These are phyloP conservation scores for Penicillium sp. DNA, from an alignment of 2,329 filamentous ascomycete species.

Conservation along the genomic window DNA sequence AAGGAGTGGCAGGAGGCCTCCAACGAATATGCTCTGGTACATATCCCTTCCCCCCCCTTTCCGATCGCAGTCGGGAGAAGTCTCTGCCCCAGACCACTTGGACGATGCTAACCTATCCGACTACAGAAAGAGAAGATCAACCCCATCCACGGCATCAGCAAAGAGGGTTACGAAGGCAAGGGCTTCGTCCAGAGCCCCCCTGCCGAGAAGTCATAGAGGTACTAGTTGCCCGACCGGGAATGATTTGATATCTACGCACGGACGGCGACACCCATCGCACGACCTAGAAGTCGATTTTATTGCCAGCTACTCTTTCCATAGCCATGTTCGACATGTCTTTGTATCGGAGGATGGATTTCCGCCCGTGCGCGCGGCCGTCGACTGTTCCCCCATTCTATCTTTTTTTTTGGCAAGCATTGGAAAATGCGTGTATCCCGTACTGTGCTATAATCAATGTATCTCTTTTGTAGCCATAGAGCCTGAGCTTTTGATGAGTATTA, in stretches of 20 bases:
- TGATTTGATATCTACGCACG: slow-evolving; percentile 24
- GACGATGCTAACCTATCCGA: slow-evolving; percentile 18
- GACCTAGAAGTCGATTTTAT: background rate
- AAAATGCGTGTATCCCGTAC: slow-evolving; percentile 44
- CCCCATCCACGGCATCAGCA: slow-evolving; percentile 79
- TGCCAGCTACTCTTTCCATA: slow-evolving; percentile 1
- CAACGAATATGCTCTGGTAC: slow-evolving; percentile 91
- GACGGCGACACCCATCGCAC: slow-evolving; percentile 1
- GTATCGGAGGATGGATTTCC: slow-evolving; percentile 11
- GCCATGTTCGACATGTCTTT: slow-evolving; percentile 16
- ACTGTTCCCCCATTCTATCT: slow-evolving; percentile 27
- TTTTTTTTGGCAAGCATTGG: slow-evolving; percentile 32
- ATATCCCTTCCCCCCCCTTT: slow-evolving; percentile 31
- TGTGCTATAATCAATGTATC: slow-evolving; percentile 46
- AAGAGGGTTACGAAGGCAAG: slow-evolving; percentile 73
- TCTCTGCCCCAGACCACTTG: slow-evolving; percentile 9
- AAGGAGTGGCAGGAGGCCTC: slow-evolving; percentile 95
- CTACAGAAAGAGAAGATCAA: slow-evolving; percentile 76
- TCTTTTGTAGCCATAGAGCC: slow-evolving; percentile 43
- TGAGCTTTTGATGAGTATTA: background rate
- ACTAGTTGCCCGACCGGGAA: slow-evolving; percentile 19
- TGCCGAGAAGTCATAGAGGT: slow-evolving; percentile 38
- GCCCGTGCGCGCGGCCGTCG: slow-evolving; percentile 11
- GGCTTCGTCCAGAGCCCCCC: slow-evolving; percentile 69
- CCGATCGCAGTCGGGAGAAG: background rate